phyloP scores from a whole-genome alignment of 768 basidiomycete genomes.

The Nevesoporus exiguus region DNA sequence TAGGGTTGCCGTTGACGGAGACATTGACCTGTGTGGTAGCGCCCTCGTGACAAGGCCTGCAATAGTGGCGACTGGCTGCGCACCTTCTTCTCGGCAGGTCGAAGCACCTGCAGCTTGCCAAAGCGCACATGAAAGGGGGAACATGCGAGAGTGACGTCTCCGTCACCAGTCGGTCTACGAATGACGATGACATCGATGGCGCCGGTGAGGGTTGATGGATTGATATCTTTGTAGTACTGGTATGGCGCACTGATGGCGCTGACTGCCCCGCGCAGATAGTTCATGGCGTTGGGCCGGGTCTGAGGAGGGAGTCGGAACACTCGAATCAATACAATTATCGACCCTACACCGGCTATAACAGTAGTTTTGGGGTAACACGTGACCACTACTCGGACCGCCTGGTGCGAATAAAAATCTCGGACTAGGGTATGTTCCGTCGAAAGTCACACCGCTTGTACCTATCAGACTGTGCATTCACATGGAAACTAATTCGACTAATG shows the following conservation, averaged over 20 bases:
- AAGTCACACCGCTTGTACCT: too few relatives aligned
- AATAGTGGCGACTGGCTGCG: slow-evolving; percentile 3
- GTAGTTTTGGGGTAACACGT: slow-evolving; percentile 22
- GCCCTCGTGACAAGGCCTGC: background rate
- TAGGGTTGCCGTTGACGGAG: slow-evolving; percentile 77
- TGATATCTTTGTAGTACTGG: slow-evolving; percentile 91
- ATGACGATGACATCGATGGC: slow-evolving; percentile 99
- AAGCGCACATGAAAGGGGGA: slow-evolving; percentile 98
- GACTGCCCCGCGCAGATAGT: slow-evolving; percentile 85
- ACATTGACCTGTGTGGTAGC: slow-evolving; percentile 71
- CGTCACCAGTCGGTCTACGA: slow-evolving; percentile 61
- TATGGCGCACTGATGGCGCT: slow-evolving; percentile 83
- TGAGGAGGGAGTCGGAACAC: background rate
- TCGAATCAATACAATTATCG: background rate
- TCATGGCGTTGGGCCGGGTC: slow-evolving; percentile 65
- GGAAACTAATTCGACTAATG: slow-evolving; percentile 18
- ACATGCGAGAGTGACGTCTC: slow-evolving; percentile 72
- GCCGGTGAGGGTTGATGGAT: slow-evolving; percentile 94
- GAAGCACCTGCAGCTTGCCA: slow-evolving; percentile 93
- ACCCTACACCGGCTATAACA: slow-evolving; percentile 14
- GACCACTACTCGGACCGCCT: background rate
- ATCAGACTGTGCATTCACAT: background rate
- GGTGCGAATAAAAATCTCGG: background rate
- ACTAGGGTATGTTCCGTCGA: background rate
- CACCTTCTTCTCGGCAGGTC: slow-evolving; percentile 93